Evolutionary conservation across 257 asterid species (phyloP).

Genomic region (Ehretia macrophylla): DNA sequence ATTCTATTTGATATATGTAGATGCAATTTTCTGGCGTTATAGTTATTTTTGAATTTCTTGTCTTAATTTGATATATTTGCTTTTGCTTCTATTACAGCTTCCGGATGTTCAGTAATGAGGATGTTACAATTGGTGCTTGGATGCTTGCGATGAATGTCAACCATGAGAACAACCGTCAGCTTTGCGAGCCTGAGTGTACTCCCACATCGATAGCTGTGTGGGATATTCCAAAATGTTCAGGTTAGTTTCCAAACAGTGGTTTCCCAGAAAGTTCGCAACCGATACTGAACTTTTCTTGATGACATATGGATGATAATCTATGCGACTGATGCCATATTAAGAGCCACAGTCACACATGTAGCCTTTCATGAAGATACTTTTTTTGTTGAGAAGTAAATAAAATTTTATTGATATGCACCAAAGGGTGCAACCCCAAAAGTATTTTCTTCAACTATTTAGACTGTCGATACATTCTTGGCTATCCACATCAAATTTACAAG

Average conservation of each 20-base stretch:
- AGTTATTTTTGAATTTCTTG: constrained; percentile 2
- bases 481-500: too few species aligned
- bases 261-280: background rate
- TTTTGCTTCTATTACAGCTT: constrained; percentile 45
- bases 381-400: too few species aligned
- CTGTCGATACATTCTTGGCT: too few species aligned
- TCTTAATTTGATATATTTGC: constrained; percentile 3
- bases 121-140: constrained; percentile 99
- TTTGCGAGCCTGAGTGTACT: constrained; percentile 69
- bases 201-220: constrained; percentile 84
- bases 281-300: background rate
- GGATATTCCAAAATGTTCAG: constrained; percentile 99
- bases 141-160: constrained; percentile 98
- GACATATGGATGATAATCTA: background rate
- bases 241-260: constrained; percentile 25
- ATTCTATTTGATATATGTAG: background rate
- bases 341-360: too few species aligned
- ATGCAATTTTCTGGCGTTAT: background rate
- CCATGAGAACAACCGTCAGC: constrained; percentile 65
- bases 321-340: too few species aligned
- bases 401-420: too few species aligned
- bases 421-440: too few species aligned
- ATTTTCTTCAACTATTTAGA: too few species aligned
- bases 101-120: constrained; percentile 98
- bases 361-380: too few species aligned